Base-by-base conservation (phyloP, 2,329 filamentous ascomycete species). In the Hymenoscyphus linearis region DNA sequence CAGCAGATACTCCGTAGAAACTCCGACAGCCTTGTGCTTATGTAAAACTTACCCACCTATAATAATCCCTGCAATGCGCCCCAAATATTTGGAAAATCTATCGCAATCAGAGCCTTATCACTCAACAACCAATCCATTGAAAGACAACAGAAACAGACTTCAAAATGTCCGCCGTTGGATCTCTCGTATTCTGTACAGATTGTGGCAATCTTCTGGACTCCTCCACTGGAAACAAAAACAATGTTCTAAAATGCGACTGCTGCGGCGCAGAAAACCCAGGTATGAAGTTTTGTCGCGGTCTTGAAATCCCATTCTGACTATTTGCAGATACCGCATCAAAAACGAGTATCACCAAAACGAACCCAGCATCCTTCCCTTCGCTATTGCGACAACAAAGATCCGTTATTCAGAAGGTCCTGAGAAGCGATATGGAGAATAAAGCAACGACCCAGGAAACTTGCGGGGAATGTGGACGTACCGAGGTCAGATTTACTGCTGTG, bases 151-250 rank as follows among this genome's bases (percentile, higher is more conserved):
- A 26, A 52, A 53, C 26, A 10, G 25, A 34, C 7, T n/a, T 57
- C 61, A 78, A 69, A 64, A 97, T 97, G 93, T 86, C 93, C 66
- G 87, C 90, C 18, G 92, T 97, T 67, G 93, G 92, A 60, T 93
- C 92, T 58, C 81, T 98, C 47, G 87, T 96, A 37, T 98, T 98
- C 76, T 98, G 93, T 79, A 90, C 83, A 59, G 90, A 93, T 74
- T 98, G 93, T 75, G 93, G 93, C 64, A 96, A 96, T 74, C 82
- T 97, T 3, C 80, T 98, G 47, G 91, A 95, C 58, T 84, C 88
- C 58, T 91, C 90, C 54, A 88, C 88, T 65, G 91, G 90, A 63
- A 87, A 86, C 62, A 82, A 85, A 68, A 89, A 91, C 72, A 88
- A 89, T 60, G 83, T 89, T 61, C 78, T 98, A 61, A 81, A 83